phyloP scores from a whole-genome alignment of 768 basidiomycete genomes.

The Russula sp. region DNA sequence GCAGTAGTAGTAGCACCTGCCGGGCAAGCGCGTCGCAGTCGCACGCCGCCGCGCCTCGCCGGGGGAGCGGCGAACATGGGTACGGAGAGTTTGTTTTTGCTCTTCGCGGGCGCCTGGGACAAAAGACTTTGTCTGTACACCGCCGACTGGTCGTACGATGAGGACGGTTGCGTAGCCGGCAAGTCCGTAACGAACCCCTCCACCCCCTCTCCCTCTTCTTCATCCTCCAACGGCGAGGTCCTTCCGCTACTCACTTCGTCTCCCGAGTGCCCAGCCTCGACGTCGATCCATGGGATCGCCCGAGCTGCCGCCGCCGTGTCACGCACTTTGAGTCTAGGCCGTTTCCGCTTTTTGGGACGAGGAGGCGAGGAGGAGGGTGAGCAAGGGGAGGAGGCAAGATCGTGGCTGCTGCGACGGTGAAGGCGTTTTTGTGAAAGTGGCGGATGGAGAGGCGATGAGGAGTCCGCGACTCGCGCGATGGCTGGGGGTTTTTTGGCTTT shows the following conservation, averaged over 20 bases:
- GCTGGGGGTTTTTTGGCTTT: constrained; percentile 25
- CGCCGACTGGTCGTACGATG: constrained; percentile 66
- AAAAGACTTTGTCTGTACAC: constrained; percentile 66
- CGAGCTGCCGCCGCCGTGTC: constrained; percentile 32
- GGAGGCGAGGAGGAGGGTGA: neutral
- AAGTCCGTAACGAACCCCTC: constrained; percentile 52
- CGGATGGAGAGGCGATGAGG: constrained; percentile 29
- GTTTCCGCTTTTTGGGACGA: constrained; percentile 16
- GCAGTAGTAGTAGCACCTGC: too few relatives aligned
- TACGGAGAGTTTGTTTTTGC: constrained; percentile 23
- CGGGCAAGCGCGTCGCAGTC: neutral
- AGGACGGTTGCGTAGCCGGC: constrained; percentile 58
- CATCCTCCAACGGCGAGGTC: constrained; percentile 41
- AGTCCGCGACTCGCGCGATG: constrained; percentile 20
- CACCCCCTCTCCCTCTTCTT: constrained; percentile 55
- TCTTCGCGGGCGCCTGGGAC: constrained; percentile 49
- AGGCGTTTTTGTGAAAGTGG: constrained; percentile 31
- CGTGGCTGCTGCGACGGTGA: constrained; percentile 12
- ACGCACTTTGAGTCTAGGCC: constrained; percentile 27
- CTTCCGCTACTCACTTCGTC: constrained; percentile 65
- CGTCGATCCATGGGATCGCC: constrained; percentile 47
- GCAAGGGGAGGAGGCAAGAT: neutral
- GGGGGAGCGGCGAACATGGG: constrained; percentile 54
- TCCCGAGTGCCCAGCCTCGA: constrained; percentile 72
- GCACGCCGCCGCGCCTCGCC: constrained; percentile 34